Percentiles rank a stretch among this genome's conserved stretches.
These are phyloP conservation scores for Phytophthora meadii DNA, from an alignment of 352 stramenopile species.

Conservation along the genomic window DNA sequence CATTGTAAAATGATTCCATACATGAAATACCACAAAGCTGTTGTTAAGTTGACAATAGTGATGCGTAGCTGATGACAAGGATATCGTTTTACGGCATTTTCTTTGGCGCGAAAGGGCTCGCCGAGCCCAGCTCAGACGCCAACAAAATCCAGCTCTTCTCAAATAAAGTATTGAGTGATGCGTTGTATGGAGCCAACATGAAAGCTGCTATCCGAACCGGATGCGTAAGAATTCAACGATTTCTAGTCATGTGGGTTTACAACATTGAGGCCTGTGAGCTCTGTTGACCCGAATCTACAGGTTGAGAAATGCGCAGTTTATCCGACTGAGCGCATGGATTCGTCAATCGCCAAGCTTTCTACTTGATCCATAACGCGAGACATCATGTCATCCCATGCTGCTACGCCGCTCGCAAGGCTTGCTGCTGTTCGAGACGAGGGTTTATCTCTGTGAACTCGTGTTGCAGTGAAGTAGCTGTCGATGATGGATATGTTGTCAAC, in stretches of 20 bases:
- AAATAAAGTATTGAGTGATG: background rate
- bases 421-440: background rate
- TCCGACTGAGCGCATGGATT: too few relatives aligned
- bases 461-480: constrained; percentile 31
- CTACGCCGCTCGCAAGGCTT: constrained; percentile 19
- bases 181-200: background rate
- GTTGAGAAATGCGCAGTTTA: too few relatives aligned
- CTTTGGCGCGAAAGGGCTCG: too few relatives aligned
- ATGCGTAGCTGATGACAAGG: background rate
- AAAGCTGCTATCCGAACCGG: background rate
- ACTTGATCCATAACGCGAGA: constrained; percentile 29
- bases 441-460: background rate
- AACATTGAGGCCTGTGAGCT: too few relatives aligned
- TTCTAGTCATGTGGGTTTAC: too few relatives aligned
- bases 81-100: constrained; percentile 5
- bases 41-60: constrained; percentile 7
- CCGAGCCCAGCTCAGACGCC: too few relatives aligned
- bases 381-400: constrained; percentile 26
- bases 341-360: constrained; percentile 35
- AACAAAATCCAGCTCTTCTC: constrained; percentile 10
- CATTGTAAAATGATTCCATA: too few relatives aligned
- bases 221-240: too few relatives aligned
- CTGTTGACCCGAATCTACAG: too few relatives aligned
- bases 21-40: background rate
- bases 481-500: background rate